Base-by-base conservation (phyloP, 2,329 filamentous ascomycete genomes). In the Plenodomus biglobosus region DNA sequence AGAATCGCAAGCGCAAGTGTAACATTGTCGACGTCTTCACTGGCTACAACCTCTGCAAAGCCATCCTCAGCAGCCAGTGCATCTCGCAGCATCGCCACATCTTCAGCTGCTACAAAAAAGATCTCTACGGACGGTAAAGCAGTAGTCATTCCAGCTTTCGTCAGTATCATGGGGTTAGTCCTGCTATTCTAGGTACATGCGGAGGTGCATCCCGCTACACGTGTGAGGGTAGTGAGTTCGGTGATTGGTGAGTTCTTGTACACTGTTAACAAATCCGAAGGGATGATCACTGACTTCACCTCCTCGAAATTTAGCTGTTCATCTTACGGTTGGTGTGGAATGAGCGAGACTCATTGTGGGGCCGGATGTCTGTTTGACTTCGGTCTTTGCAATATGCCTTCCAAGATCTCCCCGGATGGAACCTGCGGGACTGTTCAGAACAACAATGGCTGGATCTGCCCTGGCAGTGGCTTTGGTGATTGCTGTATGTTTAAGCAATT, bases 351-450 rank as follows among this genome's bases (percentile, higher is more conserved):
- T 18, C 36, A 38, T 21, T 38, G 36, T 18, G 36, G 36, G 16
- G 36, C 36, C 36, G 36, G 36, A 38, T 38, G 36, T 38, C 15
- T 38, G 36, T 38, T 38, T 38, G 36, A 38, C 19, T 38, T 38
- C 15, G 36, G 36, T 18, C 36, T 38, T 20, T 38, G 36, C 18
- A 38, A 16, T 38, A 18, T 38, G 36, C 36, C 36, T 38, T 38
- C 36, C 36, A 38, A 38, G 36, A 38, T 38, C 36, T 38, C 36
- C 6, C 36, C 36, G 36, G 36, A 38, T 20, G 36, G 36, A 38
- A 20, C 36, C 18, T 38, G 36, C 36, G 36, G 36, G 36, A 38
- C 36, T 38, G 36, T 38, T 21, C 36, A 38, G 36, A 38, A 38
- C 18, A 38, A 38, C 18, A 38, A 38, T 38, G 36, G 36, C 18